phyloP scores from a whole-genome alignment of 2,329 filamentous ascomycete genomes.

The Paecilomyces variotii region DNA sequence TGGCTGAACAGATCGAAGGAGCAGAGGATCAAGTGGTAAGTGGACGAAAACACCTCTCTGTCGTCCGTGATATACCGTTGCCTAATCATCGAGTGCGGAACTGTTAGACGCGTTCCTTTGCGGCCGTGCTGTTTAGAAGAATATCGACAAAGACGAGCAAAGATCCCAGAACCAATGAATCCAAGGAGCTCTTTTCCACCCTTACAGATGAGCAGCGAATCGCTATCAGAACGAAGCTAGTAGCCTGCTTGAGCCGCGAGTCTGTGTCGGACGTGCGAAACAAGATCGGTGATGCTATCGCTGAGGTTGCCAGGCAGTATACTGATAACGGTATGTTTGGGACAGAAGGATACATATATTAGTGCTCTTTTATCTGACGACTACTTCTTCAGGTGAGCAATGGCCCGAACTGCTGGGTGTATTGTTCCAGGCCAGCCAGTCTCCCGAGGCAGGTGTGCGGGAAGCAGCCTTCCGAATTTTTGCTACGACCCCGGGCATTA shows the following conservation, averaged over 20 bases:
- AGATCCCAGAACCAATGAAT: conserved; percentile 57
- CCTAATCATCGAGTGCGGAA: background rate
- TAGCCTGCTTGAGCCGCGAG: conserved; percentile 69
- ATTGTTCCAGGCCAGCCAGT: conserved; percentile 86
- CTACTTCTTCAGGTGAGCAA: conserved; percentile 54
- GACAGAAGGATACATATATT: background rate
- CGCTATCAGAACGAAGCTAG: conserved; percentile 74
- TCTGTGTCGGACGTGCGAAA: conserved; percentile 68
- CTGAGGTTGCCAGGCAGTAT: conserved; percentile 91
- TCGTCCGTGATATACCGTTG: background rate
- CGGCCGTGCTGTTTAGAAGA: conserved; percentile 87
- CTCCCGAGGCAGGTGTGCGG: conserved; percentile 70
- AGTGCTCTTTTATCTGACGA: conserved; percentile 1
- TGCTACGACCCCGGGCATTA: conserved; percentile 86
- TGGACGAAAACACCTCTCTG: conserved; percentile 6
- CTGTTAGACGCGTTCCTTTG: conserved; percentile 73
- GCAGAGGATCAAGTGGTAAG: conserved; percentile 66
- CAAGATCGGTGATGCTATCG: conserved; percentile 96
- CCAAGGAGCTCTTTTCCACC: conserved; percentile 77
- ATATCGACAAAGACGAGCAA: conserved; percentile 87
- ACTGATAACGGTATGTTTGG: conserved; percentile 69
- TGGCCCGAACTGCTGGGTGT: conserved; percentile 85
- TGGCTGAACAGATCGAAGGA: conserved; percentile 82
- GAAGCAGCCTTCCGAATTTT: conserved; percentile 95
- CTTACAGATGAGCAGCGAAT: conserved; percentile 64